phyloP scores from a whole-genome alignment of 371 early-diverging fungal species.

The Mortierella sp. region DNA sequence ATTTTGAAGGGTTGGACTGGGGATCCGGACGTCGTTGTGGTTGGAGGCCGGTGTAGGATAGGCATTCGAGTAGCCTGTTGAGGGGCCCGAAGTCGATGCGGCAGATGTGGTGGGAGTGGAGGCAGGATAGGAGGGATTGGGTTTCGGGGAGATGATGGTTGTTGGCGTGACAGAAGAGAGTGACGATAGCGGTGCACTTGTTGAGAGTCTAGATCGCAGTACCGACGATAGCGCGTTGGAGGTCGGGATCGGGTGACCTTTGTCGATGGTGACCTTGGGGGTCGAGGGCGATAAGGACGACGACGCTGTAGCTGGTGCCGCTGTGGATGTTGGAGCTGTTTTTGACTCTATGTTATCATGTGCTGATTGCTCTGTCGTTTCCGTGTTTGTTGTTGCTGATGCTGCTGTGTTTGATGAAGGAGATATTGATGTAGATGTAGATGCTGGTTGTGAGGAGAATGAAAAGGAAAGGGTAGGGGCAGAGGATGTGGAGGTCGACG shows the following conservation, averaged over 20 bases:
- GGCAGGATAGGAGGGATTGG: conserved; percentile 38
- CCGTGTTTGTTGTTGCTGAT: neutral
- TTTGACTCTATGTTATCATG: neutral
- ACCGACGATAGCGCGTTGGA: conserved; percentile 55
- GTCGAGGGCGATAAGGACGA: conserved; percentile 20
- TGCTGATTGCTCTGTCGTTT: conserved; percentile 2
- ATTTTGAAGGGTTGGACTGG: conserved; percentile 21
- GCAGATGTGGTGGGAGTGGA: conserved; percentile 22
- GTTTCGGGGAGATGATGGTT: conserved; percentile 54
- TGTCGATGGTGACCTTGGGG: conserved; percentile 36
- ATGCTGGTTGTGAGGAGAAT: conserved; percentile 24
- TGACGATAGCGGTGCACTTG: conserved; percentile 49
- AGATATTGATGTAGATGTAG: conserved; percentile 11
- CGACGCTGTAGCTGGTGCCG: neutral
- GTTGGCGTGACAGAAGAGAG: conserved; percentile 54
- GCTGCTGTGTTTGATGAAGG: neutral
- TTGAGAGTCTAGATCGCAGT: conserved; percentile 45
- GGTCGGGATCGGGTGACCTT: conserved; percentile 55
- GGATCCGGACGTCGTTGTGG: conserved; percentile 24
- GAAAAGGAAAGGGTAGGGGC: conserved; percentile 30
- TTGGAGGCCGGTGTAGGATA: conserved; percentile 31
- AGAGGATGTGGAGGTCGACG: conserved; percentile 5
- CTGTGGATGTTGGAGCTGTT: conserved; percentile 1
- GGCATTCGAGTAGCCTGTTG: conserved; percentile 24
- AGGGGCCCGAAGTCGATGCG: conserved; percentile 19